Conservation (phyloP, 1,139 yeast species). For the Magnusiomyces fungicola region DNA sequence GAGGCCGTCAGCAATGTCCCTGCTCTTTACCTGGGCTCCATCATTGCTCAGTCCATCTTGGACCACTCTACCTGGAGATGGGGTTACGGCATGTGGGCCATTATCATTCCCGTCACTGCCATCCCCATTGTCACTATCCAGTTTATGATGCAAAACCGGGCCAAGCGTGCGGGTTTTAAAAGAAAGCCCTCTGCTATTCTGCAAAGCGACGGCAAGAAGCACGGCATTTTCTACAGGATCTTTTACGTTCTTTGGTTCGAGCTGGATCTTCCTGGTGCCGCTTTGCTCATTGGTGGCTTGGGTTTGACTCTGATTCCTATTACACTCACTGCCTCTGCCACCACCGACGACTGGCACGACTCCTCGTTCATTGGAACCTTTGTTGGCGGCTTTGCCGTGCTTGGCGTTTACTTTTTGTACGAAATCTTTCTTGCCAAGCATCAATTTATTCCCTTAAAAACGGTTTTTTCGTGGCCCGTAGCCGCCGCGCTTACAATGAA, state of each 20-base stretch:
- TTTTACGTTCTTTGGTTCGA: conserved; percentile 14
- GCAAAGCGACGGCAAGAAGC: conserved; percentile 3
- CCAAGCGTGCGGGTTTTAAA: conserved; percentile 10
- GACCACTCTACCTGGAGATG: conserved; percentile 44
- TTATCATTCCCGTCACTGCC: conserved; percentile 55
- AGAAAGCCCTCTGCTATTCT: conserved; percentile 8
- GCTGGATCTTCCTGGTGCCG: conserved; percentile 18
- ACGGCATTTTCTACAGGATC: conserved; percentile 9
- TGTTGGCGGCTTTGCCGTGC: conserved; percentile 10
- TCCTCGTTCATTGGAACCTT: conserved; percentile 13
- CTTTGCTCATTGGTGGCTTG: conserved; percentile 17
- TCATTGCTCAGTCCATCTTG: conserved; percentile 20
- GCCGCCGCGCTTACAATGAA: conserved; percentile 13
- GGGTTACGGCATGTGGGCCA: conserved; percentile 73
- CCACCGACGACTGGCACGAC: conserved; percentile 13
- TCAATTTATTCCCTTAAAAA: conserved; percentile 15
- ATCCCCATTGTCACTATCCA: conserved; percentile 40
- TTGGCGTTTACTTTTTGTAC: conserved; percentile 9
- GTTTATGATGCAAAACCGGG: conserved; percentile 15
- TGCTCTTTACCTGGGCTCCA: conserved; percentile 14
- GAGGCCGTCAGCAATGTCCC: conserved; percentile 14
- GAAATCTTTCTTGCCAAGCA: conserved; percentile 12
- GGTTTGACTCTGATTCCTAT: conserved; percentile 18
- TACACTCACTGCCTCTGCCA: conserved; percentile 15
- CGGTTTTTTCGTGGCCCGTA: conserved; percentile 11